A percentile compares a stretch with the other conserved stretches of the same genome.
These are phyloP conservation scores for Carex sylvatica DNA, from an alignment of 202 grass and related monocot genomes.

Conservation along the genomic window DNA sequence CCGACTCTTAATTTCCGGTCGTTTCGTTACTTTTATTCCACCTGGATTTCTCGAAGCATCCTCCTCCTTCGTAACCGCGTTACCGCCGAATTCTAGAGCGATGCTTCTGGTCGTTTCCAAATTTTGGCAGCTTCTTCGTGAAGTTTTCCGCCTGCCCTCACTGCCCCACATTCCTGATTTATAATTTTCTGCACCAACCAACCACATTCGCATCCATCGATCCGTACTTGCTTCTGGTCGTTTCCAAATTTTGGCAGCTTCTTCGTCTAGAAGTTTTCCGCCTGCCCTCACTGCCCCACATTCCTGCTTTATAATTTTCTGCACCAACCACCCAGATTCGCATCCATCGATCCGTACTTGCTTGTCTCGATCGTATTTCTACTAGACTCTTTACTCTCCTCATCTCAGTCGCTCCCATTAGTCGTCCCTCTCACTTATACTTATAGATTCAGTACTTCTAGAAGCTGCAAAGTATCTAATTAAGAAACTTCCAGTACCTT, in stretches of 20 bases:
- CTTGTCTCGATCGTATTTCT: neutral
- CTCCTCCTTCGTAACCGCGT: neutral
- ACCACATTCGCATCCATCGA: neutral
- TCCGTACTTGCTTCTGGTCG: neutral
- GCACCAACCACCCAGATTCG: neutral
- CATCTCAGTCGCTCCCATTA: no score
- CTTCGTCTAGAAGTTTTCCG: slow-evolving; percentile 13
- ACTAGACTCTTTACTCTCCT: no score
- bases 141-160: neutral
- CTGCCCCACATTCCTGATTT: no score
- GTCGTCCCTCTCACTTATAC: neutral
- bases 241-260: slow-evolving; percentile 8
- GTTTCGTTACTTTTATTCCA: no score
- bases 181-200: neutral
- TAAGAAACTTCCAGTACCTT: slow-evolving; percentile 23
- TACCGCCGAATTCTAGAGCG: neutral
- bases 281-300: no score
- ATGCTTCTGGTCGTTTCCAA: slow-evolving; percentile 16
- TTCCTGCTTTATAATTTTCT: neutral
- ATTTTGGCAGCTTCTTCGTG: neutral
- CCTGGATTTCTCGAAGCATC: neutral
- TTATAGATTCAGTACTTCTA: neutral
- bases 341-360: neutral
- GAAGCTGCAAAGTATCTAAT: neutral
- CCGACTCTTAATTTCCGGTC: no score